Evolutionary conservation across 805 yeast genomes (phyloP).

Genomic region (Nakazawaea wickerhamii): DNA sequence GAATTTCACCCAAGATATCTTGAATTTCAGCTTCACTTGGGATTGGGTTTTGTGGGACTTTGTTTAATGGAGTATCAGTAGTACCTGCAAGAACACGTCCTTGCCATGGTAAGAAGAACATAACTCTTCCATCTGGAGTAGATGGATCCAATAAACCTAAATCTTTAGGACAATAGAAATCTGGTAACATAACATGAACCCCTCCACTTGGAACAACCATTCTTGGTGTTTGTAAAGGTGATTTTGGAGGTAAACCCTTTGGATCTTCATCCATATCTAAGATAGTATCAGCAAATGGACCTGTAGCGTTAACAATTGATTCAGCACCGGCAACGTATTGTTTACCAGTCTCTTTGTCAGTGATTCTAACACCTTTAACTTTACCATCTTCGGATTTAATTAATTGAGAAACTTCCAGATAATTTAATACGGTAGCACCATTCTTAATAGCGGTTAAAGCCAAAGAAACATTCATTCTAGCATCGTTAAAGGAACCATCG

Average conservation of each 20-base stretch:
- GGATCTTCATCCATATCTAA: constrained; percentile 81
- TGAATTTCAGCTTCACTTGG: constrained; percentile 87
- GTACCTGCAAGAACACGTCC: constrained; percentile 96
- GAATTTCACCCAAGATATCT: constrained; percentile 82
- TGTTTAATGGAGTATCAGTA: constrained; percentile 80
- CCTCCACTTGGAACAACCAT: constrained; percentile 96
- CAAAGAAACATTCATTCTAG: constrained; percentile 82
- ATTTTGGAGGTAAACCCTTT: constrained; percentile 55
- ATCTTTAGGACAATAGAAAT: constrained; percentile 81
- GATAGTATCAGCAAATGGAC: constrained; percentile 82
- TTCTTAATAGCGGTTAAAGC: constrained; percentile 80
- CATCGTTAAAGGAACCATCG: constrained; percentile 91
- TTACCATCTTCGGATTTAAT: constrained; percentile 58
- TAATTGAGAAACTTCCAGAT: constrained; percentile 74
- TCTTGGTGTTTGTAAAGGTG: constrained; percentile 40
- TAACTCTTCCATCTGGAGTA: constrained; percentile 92
- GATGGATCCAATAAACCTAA: constrained; percentile 89
- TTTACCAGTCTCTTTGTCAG: constrained; percentile 65
- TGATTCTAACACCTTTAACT: constrained; percentile 70
- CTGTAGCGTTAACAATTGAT: constrained; percentile 85
- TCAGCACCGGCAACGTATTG: constrained; percentile 60
- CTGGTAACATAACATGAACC: constrained; percentile 88
- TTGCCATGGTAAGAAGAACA: constrained; percentile 98
- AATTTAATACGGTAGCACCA: constrained; percentile 89
- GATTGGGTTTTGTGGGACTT: constrained; percentile 68